Evolutionary conservation across 2,329 filamentous ascomycete genomes (phyloP), one percentile per base, ranked within the genome.

Genomic region (Fusarium dimerum): DNA sequence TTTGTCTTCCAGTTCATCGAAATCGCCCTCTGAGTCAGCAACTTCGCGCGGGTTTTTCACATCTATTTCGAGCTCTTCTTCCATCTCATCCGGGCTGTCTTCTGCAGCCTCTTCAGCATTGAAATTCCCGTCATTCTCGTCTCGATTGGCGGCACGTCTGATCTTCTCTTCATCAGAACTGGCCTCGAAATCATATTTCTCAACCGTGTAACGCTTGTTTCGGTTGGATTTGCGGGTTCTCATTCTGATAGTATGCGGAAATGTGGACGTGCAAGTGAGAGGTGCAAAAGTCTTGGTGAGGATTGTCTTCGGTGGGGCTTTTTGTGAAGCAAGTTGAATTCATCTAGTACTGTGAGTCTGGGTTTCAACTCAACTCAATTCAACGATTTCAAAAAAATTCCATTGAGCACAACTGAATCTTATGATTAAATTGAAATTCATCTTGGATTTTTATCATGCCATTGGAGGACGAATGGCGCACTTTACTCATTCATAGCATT

Each of bases 191-290:
- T 69, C 67, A 59, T 72, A 72, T 26, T 67, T 68, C 40, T 72
- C 60, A 51, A 66, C 51, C 2, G 66, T 65, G 48, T 66, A 73
- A 38, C 66, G 62, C 47, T 73, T 73, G 26, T 61, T 61, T 42
- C 68, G 70, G 56, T 73, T 73, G 16, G 72, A 69, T 45, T 50
- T 68, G 45, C 72, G 67, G n/a, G 72, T 72, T 58, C 68, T 68
- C 71, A 73, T 74, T 40, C 43, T 55, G 54, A 50, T 40, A 40
- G 45, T 17, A 17, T 52, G 47, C 34, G 42, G 39, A 16, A 20
- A 41, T 13, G 42, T 47, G 39, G 26, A 32, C 29, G 47, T 47
- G 47, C 32, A 50, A 42, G 43, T 42, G 42, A 50, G 18, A 48
- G 51, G 38, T 30, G 41, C 11, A 16, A 29, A 18, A 26, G 20